A percentile compares a stretch with the other conserved stretches of the same genome.
Conservation (phyloP, 1,284 basidiomycete species). For the Coniophora puteana region DNA sequence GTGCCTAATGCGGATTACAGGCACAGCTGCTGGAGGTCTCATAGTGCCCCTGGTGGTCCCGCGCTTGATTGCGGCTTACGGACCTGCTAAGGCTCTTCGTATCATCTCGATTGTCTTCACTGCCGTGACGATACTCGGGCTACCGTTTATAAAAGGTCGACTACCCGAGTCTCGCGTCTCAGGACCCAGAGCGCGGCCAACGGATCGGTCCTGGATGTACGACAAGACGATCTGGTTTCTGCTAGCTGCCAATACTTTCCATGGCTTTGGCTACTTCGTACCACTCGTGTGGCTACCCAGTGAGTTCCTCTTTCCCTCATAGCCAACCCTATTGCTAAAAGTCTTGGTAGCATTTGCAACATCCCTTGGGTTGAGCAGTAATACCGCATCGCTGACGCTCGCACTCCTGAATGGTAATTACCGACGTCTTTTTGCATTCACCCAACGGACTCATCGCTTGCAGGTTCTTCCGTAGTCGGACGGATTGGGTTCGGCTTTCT, state of each 20-base stretch:
- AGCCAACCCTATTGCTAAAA: not conserved
- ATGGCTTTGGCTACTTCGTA: slow-evolving; percentile 85
- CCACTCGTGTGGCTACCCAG: slow-evolving; percentile 76
- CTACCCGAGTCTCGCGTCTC: slow-evolving; percentile 25
- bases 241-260: slow-evolving; percentile 65
- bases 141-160: slow-evolving; percentile 31
- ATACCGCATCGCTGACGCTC: slow-evolving; percentile 24
- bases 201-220: slow-evolving; percentile 19
- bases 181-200: slow-evolving; percentile 11
- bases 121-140: slow-evolving; percentile 17
- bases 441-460: not conserved
- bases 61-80: slow-evolving; percentile 22
- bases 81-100: slow-evolving; percentile 24
- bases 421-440: not conserved
- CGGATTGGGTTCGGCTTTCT: slow-evolving; percentile 31
- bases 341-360: slow-evolving; percentile 24
- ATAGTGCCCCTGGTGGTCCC: slow-evolving; percentile 33
- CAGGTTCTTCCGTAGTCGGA: slow-evolving; percentile 29
- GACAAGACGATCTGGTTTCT: slow-evolving; percentile 26
- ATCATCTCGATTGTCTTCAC: slow-evolving; percentile 24
- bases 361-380: slow-evolving; percentile 20
- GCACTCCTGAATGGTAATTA: slow-evolving; percentile 25
- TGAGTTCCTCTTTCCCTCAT: slow-evolving; percentile 76
- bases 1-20: slow-evolving; percentile 12
- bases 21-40: slow-evolving; percentile 32